phyloP scores from a whole-genome alignment of 73 alveolate genomes.

The Effrenium voratum region DNA sequence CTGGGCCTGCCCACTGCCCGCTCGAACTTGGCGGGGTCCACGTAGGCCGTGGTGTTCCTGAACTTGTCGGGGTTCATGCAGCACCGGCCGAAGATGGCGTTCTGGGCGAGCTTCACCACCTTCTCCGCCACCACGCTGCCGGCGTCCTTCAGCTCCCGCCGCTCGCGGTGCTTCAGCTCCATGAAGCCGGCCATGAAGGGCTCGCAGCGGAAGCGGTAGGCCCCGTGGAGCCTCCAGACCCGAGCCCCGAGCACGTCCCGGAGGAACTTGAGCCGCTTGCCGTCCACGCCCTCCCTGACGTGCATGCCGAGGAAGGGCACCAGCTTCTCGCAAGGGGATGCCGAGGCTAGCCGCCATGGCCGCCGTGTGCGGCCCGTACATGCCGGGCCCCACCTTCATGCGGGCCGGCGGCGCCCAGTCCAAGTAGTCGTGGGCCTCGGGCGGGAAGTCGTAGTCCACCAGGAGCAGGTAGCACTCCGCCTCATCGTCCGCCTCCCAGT shows the following conservation, averaged over 20 bases:
- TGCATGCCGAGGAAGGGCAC: neutral
- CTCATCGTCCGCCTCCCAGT: neutral
- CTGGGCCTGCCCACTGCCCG: neutral
- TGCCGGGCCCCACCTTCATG: neutral
- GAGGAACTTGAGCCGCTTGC: neutral
- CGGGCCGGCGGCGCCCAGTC: slow-evolving; percentile 18
- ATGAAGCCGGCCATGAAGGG: neutral
- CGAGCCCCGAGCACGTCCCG: neutral
- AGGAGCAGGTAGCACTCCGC: neutral
- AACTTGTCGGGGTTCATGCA: neutral
- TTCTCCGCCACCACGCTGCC: neutral
- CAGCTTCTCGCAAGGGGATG: neutral
- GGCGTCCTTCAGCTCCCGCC: neutral
- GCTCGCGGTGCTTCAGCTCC: neutral
- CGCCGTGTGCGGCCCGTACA: neutral
- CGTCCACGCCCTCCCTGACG: neutral
- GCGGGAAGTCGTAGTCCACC: slow-evolving; percentile 6
- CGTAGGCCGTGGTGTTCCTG: neutral
- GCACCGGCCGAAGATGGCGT: neutral
- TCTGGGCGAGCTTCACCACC: neutral
- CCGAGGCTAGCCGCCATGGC: neutral
- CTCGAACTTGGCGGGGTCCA: neutral
- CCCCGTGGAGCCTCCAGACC: neutral
- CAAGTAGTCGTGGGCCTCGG: neutral
- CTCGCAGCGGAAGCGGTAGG: neutral